These are phyloP conservation scores for Apiospora koreana DNA, from an alignment of 2,329 filamentous ascomycete species.

Conservation along the genomic window DNA sequence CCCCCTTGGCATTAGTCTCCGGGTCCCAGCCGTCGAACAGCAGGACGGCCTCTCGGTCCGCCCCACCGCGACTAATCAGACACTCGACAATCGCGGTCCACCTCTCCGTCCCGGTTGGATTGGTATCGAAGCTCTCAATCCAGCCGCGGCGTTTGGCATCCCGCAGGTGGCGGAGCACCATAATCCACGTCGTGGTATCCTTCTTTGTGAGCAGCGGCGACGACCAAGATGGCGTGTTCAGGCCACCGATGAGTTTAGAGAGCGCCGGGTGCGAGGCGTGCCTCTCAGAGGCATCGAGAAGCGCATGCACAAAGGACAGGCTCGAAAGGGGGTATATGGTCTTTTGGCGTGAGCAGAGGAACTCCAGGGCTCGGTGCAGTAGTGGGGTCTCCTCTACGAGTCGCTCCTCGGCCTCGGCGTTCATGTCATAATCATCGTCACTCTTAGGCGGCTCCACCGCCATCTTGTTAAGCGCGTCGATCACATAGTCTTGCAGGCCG, in stretches of 20 bases:
- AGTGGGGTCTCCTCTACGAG: conserved; percentile 27
- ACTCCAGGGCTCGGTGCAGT: conserved; percentile 34
- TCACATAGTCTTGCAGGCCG: conserved; percentile 31
- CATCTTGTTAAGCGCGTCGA: conserved; percentile 21
- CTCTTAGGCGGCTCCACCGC: background rate
- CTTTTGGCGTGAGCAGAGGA: conserved; percentile 34
- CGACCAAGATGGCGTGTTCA: conserved; percentile 17
- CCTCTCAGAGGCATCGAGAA: conserved; percentile 22
- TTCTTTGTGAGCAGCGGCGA: conserved; percentile 15
- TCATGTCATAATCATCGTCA: background rate
- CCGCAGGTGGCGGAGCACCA: conserved; percentile 31
- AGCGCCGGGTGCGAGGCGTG: conserved; percentile 18
- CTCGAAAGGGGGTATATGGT: conserved; percentile 36
- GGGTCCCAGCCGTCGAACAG: conserved; percentile 32
- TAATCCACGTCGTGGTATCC: conserved; percentile 31
- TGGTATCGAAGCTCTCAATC: conserved; percentile 32
- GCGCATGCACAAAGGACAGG: conserved; percentile 26
- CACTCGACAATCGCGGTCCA: conserved; percentile 31
- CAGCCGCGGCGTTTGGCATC: conserved; percentile 32
- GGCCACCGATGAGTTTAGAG: conserved; percentile 22
- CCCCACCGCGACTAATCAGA: conserved; percentile 28
- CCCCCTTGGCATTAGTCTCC: conserved; percentile 27
- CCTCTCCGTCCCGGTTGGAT: conserved; percentile 27
- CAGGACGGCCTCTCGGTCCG: conserved; percentile 28
- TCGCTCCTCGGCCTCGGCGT: background rate